phyloP scores from a whole-genome alignment of 805 yeast genomes.

The Kuraishia piskuri region DNA sequence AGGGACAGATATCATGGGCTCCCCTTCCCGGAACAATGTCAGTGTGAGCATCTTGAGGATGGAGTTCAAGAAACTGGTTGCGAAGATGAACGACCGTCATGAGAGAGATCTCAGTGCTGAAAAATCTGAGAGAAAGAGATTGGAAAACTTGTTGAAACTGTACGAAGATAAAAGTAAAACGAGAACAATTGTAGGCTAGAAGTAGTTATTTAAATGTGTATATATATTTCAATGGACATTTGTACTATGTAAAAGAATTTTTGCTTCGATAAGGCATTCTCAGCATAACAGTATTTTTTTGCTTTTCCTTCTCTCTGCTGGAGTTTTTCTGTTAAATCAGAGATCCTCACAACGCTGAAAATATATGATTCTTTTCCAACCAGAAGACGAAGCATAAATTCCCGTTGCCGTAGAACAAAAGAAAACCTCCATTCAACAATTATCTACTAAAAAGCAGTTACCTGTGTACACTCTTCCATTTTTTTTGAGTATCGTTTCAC shows the following conservation, averaged over 20 bases:
- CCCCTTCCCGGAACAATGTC: constrained; percentile 7
- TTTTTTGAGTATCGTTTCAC: no score
- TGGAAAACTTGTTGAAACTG: constrained; percentile 28
- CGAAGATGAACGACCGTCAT: constrained; percentile 52
- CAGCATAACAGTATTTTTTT: no score
- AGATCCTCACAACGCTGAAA: neutral
- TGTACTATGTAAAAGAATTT: no score
- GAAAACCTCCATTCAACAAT: no score
- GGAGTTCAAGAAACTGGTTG: constrained; percentile 60
- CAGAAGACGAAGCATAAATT: no score
- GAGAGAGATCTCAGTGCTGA: constrained; percentile 52
- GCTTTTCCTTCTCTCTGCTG: neutral
- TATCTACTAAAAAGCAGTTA: no score
- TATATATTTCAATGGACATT: neutral
- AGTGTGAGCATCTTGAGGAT: constrained; percentile 49
- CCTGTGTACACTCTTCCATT: no score
- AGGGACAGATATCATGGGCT: constrained; percentile 3
- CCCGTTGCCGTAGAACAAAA: no score
- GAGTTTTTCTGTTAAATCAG: neutral
- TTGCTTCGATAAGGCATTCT: no score
- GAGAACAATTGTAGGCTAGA: neutral
- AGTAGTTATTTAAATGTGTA: neutral
- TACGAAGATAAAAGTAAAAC: constrained; percentile 1
- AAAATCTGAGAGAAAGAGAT: constrained; percentile 37
- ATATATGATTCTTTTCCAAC: neutral